Conservation (phyloP, 768 basidiomycete genomes). For the Rubroboletus pulcherrimus region DNA sequence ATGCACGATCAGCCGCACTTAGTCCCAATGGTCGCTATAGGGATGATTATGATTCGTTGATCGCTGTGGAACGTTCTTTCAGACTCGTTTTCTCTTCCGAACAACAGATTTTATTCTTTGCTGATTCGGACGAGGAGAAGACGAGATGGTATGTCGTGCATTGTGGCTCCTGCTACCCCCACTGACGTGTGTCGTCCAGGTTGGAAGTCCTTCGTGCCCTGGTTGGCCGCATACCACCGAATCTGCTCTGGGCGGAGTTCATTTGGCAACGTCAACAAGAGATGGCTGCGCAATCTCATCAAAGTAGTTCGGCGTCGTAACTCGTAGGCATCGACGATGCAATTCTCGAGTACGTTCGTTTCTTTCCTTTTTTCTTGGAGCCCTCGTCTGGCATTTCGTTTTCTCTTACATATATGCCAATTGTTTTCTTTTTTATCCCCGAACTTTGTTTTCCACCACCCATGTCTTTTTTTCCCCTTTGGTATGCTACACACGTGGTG, state of each 20-base stretch:
- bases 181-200: slow-evolving; percentile 43
- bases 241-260: slow-evolving; percentile 91
- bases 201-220: slow-evolving; percentile 79
- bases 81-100: slow-evolving; percentile 72
- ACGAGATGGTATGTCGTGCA: slow-evolving; percentile 61
- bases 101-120: slow-evolving; percentile 84
- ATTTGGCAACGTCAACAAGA: slow-evolving; percentile 78
- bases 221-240: slow-evolving; percentile 86
- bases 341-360: neutral
- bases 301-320: neutral
- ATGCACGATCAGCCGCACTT: slow-evolving; percentile 43
- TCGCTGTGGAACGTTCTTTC: slow-evolving; percentile 80
- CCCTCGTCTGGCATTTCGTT: slow-evolving; percentile 4
- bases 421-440: neutral
- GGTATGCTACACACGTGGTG: slow-evolving; percentile 17
- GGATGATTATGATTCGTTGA: slow-evolving; percentile 61
- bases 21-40: slow-evolving; percentile 43
- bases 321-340: neutral
- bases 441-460: neutral
- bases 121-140: slow-evolving; percentile 89
- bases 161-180: neutral
- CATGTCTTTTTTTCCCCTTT: neutral
- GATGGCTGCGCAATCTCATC: slow-evolving; percentile 18
- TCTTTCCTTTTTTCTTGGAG: neutral
- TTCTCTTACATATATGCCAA: slow-evolving; percentile 1